These are phyloP conservation scores for Exophiala sp. DNA, from an alignment of 2,329 filamentous ascomycete genomes.

Conservation along the genomic window DNA sequence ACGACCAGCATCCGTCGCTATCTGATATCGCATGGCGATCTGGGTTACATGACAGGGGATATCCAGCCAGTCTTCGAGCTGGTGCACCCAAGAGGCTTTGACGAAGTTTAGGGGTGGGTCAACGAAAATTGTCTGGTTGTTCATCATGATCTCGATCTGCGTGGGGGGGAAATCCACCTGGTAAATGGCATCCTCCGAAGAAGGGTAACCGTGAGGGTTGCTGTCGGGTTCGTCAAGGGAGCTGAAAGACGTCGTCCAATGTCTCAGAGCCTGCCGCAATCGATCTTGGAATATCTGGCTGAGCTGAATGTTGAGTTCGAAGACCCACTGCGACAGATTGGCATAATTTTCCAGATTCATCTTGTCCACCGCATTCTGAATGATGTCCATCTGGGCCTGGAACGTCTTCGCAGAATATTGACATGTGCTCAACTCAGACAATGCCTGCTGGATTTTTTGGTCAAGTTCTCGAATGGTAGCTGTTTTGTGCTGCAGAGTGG, in stretches of 20 bases:
- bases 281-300: conserved; percentile 76
- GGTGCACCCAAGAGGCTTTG: conserved; percentile 86
- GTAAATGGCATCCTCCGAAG: conserved; percentile 28
- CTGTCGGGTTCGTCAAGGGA: conserved; percentile 38
- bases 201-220: conserved; percentile 25
- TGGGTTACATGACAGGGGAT: conserved; percentile 88
- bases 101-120: conserved; percentile 91
- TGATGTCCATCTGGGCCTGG: conserved; percentile 72
- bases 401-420: conserved; percentile 78
- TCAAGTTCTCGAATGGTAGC: conserved; percentile 74
- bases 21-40: conserved; percentile 91
- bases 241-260: conserved; percentile 86
- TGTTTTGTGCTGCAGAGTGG: conserved; percentile 83
- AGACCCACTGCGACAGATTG: conserved; percentile 87
- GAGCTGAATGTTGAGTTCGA: conserved; percentile 79
- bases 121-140: conserved; percentile 94
- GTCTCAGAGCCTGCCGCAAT: conserved; percentile 74
- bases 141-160: conserved; percentile 92
- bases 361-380: conserved; percentile 92
- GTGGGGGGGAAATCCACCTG: conserved; percentile 50
- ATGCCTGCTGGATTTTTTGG: conserved; percentile 73
- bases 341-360: conserved; percentile 94
- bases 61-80: conserved; percentile 90
- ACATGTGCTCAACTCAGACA: conserved; percentile 79
- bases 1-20: conserved; percentile 63